Conservation (phyloP, 179 eudicot species). For the Corrigiola litoralis region DNA sequence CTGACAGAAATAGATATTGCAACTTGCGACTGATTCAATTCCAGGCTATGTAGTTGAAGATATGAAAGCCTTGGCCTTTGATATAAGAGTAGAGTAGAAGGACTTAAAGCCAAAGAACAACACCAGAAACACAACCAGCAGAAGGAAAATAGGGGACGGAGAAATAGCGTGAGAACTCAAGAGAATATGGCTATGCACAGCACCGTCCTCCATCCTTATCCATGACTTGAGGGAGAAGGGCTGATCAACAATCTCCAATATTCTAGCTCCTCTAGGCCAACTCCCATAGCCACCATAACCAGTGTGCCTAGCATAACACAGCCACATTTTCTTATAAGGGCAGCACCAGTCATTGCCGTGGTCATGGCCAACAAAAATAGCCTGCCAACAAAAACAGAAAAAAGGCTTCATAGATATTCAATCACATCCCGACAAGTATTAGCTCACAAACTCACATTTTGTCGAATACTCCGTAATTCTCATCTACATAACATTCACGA, state of each 20-base stretch:
- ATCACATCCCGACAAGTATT: too few species aligned
- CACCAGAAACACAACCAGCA: background rate
- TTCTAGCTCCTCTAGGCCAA: constrained; percentile 72
- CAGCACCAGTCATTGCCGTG: constrained; percentile 94
- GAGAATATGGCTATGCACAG: constrained; percentile 47
- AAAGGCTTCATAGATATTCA: background rate
- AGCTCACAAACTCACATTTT: too few species aligned
- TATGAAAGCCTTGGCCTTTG: background rate
- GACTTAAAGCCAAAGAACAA: background rate
- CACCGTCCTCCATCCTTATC: constrained; percentile 76
- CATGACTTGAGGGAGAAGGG: constrained; percentile 74
- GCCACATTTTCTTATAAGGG: constrained; percentile 65
- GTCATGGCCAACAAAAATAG: constrained; percentile 81
- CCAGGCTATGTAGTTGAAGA: background rate
- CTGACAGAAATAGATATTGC: too few species aligned
- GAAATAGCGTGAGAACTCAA: constrained; percentile 26
- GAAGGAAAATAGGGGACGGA: background rate
- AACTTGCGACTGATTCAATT: too few species aligned
- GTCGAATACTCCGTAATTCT: too few species aligned
- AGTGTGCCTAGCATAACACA: constrained; percentile 75
- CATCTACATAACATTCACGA: too few species aligned
- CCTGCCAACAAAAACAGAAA: constrained; percentile 33
- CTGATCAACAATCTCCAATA: constrained; percentile 41
- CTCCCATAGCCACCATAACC: constrained; percentile 83
- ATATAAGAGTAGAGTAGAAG: background rate